Base-by-base conservation (phyloP, 2,329 filamentous ascomycete genomes). In the Phialophora expanda region DNA sequence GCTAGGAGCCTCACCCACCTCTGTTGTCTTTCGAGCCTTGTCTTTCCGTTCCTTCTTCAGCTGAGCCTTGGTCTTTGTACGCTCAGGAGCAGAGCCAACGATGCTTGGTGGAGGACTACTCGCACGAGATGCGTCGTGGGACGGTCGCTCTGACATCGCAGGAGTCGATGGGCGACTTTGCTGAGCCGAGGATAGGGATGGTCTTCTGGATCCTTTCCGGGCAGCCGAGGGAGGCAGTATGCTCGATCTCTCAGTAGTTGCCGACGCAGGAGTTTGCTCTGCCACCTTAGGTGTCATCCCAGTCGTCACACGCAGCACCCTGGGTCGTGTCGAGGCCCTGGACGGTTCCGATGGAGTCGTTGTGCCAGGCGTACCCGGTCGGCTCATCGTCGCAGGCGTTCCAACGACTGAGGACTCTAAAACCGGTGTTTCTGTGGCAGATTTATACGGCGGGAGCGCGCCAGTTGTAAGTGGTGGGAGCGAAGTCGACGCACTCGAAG, bases 111-210 rank as follows among this genome's bases (percentile, higher is more conserved):
- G 88, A 71, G 82, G 87, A 22, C 87, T 83, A 41, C 86, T 83
- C 9, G 87, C 89, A 17, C 83, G 77, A 3, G 86, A 87, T 1
- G 78, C 1, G 83, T 84, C 61, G 85, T 83, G 66, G 14, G 68
- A 68, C 20, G 56, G 65, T 60, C 80, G 85, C 70, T 89, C 87
- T 14, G 85, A 88, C 12, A 85, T 78, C 8, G 84, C 74, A 59
- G 87, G 86, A 1, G 87, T 89, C 17, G 84, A 85, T 14, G 87
- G 85, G n/a, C 80, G 77, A 67, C 86, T 86, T 57, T 86, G 87
- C 7, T 85, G 84, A 12, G 88, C 76, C 66, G 83, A 85, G 1
- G 71, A 69, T 14, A 72, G 58, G 28, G 72, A 73, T 9, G 83
- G 80, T 71, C 67, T 63, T 34, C 67, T 66, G 30, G 67, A 69